Base-by-base conservation (phyloP, 78 protist genomes). In the Dictyostelium citrinum region DNA sequence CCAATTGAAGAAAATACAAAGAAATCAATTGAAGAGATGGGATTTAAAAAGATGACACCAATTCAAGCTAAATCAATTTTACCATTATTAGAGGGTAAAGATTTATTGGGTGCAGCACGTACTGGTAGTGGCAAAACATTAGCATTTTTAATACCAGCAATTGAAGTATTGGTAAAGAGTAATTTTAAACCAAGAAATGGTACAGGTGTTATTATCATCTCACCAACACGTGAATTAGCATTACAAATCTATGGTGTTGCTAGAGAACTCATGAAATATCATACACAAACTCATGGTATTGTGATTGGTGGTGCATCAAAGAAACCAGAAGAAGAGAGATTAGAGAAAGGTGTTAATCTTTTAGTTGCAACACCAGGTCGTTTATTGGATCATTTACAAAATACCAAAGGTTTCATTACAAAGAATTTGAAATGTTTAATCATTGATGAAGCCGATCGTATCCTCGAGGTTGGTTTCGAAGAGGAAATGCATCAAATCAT, bases 301-400 rank as follows among this genome's bases (percentile, higher is more conserved):
- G 80, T 99, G 31, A 99, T 99, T 60, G 99, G 99, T 12, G 99
- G 99, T 33, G 90, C 97, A 33, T 96, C 97, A 95, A 79, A 91
- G 58, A 82, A 90, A 35, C 86, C 93, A 1, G 99, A 99, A 81
- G 98, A 81, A 1, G 95, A 90, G 51, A 95, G 95, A 82, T 97
- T 99, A 22, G 81, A 22, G 41, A 97, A 97, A 82, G 99, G 99
- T n/a, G 98, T 97, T 61, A 97, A 96, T 90, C 86, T 99, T 27
- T 31, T 99, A 11, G 96, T 99, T 1, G 97, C 99, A 20, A 99
- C 99, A 8, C 99, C 99, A 24, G 99, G 99, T 20, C 97, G 99
- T 16, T 97, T 99, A 35, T 96, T 99, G 58, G 99, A 99, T 68
- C 99, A 99, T 83, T 39, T 93, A 10, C 88, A 97, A 95, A 97